These are phyloP conservation scores for Annulohypoxylon truncatum DNA, from an alignment of 2,329 filamentous ascomycete genomes.

Conservation along the genomic window DNA sequence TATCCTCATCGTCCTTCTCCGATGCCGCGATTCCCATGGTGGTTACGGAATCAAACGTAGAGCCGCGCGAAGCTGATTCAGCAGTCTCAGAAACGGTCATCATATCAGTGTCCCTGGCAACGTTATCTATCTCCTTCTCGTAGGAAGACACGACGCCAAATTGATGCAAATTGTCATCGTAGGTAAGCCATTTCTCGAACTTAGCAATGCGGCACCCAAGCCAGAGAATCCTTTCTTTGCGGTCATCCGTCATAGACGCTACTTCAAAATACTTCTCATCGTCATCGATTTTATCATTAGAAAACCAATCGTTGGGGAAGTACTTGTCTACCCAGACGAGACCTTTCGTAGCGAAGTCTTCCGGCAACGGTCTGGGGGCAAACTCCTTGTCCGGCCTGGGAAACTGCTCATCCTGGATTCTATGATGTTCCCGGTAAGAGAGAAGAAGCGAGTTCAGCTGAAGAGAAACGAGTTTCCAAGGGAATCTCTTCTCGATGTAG, in stretches of 20 bases:
- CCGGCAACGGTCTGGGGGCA: slow-evolving; percentile 68
- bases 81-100: slow-evolving; percentile 26
- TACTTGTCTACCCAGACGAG: slow-evolving; percentile 70
- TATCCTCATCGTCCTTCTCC: slow-evolving; percentile 35
- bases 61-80: slow-evolving; percentile 20
- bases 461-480: slow-evolving; percentile 63
- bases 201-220: slow-evolving; percentile 62
- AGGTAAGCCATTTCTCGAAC: slow-evolving; percentile 58
- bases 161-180: slow-evolving; percentile 51
- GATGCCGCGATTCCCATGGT: slow-evolving; percentile 12
- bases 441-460: slow-evolving; percentile 56
- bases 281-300: slow-evolving; percentile 69
- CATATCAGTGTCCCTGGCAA: slow-evolving; percentile 39
- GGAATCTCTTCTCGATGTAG: slow-evolving; percentile 58
- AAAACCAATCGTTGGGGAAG: slow-evolving; percentile 70
- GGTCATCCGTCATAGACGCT: slow-evolving; percentile 66
- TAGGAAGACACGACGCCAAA: slow-evolving; percentile 57
- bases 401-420: slow-evolving; percentile 59
- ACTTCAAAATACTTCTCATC: slow-evolving; percentile 74
- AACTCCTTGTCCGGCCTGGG: slow-evolving; percentile 58
- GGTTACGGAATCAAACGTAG: slow-evolving; percentile 33
- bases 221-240: slow-evolving; percentile 70
- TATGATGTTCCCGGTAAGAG: slow-evolving; percentile 45
- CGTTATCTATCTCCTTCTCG: slow-evolving; percentile 51
- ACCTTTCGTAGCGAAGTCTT: slow-evolving; percentile 75